phyloP scores from a whole-genome alignment of 2,329 filamentous ascomycete genomes.

The Mycosphaerella sp. region DNA sequence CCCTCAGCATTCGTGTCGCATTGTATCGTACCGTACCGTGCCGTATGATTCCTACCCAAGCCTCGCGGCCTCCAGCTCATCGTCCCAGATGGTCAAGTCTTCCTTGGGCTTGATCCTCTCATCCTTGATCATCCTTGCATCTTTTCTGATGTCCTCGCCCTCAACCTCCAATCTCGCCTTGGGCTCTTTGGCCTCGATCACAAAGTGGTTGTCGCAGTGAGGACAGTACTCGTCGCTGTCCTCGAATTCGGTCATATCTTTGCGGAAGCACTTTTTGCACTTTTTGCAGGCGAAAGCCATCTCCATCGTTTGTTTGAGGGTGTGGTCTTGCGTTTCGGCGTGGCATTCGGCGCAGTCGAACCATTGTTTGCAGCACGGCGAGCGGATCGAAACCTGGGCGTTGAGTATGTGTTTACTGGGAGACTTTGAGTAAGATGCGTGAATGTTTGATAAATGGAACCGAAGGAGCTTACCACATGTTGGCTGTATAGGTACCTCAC shows the following conservation, averaged over 20 bases:
- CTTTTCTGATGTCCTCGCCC: constrained; percentile 79
- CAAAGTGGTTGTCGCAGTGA: constrained; percentile 97
- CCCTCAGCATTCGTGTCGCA: no score
- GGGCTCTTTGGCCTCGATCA: constrained; percentile 79
- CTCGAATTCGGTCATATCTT: constrained; percentile 85
- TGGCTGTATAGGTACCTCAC: background rate
- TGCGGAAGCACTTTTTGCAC: constrained; percentile 97
- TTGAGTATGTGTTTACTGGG: constrained; percentile 94
- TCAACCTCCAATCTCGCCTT: constrained; percentile 80
- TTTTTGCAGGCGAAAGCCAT: constrained; percentile 98
- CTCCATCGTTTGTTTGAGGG: constrained; percentile 65
- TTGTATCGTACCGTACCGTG: no score
- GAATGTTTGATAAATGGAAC: no score
- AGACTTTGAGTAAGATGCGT: background rate
- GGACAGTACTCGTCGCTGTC: constrained; percentile 98
- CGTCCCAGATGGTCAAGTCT: constrained; percentile 29
- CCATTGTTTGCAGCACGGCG: constrained; percentile 96
- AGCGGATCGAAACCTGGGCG: constrained; percentile 92
- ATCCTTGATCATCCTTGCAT: constrained; percentile 86
- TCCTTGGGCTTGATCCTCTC: constrained; percentile 57
- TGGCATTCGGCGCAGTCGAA: constrained; percentile 98
- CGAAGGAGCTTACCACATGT: constrained; percentile 5
- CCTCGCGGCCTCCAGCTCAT: constrained; percentile 31
- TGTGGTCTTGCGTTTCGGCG: constrained; percentile 67
- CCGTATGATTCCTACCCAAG: constrained; percentile 20